phyloP scores from a whole-genome alignment of 768 basidiomycete genomes.

The Pisolithus microcarpus region DNA sequence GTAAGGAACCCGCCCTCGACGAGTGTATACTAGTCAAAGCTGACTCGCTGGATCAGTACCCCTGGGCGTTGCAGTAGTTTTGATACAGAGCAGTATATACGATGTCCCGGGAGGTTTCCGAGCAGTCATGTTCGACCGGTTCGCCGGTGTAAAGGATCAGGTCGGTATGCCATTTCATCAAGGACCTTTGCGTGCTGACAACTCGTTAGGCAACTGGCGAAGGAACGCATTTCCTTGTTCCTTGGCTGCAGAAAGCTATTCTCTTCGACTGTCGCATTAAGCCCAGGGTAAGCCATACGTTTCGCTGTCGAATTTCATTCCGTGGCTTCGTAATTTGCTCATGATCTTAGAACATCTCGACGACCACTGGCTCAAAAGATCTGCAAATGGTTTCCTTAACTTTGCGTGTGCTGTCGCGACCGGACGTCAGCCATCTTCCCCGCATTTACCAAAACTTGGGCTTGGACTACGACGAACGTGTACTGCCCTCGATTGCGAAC shows the following conservation, averaged over 20 bases:
- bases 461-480: conserved; percentile 95
- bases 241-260: conserved; percentile 94
- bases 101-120: conserved; percentile 87
- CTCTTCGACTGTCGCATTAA: conserved; percentile 97
- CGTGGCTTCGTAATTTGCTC: conserved; percentile 1
- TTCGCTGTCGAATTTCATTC: neutral
- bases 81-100: conserved; percentile 47
- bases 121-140: conserved; percentile 98
- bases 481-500: conserved; percentile 94
- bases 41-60: conserved; percentile 20
- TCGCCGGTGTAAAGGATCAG: conserved; percentile 80
- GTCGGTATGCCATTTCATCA: conserved; percentile 32
- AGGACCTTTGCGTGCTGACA: too few relatives aligned
- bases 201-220: conserved; percentile 67
- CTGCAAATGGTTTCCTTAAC: conserved; percentile 98
- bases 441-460: conserved; percentile 95
- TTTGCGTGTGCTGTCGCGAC: conserved; percentile 89
- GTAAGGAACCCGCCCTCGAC: conserved; percentile 25
- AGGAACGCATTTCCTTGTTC: conserved; percentile 94
- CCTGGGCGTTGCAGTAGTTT: conserved; percentile 36
- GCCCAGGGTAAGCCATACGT: conserved; percentile 59
- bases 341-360: conserved; percentile 80
- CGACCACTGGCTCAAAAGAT: conserved; percentile 97
- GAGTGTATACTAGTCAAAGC: neutral
- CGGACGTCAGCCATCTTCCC: conserved; percentile 79